Base-by-base conservation (phyloP, 352 stramenopile genomes). In the Phytophthora tentaculata region DNA sequence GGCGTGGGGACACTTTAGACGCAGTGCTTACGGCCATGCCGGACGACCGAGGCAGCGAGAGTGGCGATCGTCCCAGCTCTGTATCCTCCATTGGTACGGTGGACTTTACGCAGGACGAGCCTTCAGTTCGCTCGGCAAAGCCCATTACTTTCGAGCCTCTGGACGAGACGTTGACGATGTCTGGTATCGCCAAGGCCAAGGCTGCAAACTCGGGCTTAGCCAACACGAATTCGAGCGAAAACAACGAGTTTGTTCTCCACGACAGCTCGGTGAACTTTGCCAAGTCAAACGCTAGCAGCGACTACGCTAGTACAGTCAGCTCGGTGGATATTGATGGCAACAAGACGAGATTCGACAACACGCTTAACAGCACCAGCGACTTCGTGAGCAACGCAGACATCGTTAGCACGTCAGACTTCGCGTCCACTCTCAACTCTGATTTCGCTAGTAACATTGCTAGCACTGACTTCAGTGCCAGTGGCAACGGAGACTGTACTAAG, bases 21-120 rank as follows among this genome's bases (percentile, higher is more conserved):
- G 57, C 59, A n/a, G 52, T 79, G 61, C 43, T 86, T n/a, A 51
- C 66, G 56, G 47, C 29, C 29, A 57, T 50, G 41, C 58, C 58
- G 7, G 58, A 66, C 10, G 57, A 77, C 37, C 43, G 71, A 39
- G 65, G 60, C 14, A 76, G 58, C 14, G 61, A 76, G n/a, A 55
- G 28, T 14, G 57, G 52, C 0, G 69, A 69, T 20, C 69, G 69
- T 47, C 48, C 57, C 43, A 73, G 67, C 24, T 88, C 77, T 5
- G 69, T 81, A 26, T 79, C 71, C 2, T 90, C 81, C 13, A 82
- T 88, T 39, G 81, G 79, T 17, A 90, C 81, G 17, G 79, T 90
- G 10, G 79, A 90, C 61, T 85, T 85, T 51, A 83, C 75, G 3
- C 65, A 71, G 39, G 75, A 83, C 9, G 73, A 75, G 10, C 73